Evolutionary conservation across 169 alveolate genomes (phyloP).

Genomic region (Plasmodium chabaudi): DNA sequence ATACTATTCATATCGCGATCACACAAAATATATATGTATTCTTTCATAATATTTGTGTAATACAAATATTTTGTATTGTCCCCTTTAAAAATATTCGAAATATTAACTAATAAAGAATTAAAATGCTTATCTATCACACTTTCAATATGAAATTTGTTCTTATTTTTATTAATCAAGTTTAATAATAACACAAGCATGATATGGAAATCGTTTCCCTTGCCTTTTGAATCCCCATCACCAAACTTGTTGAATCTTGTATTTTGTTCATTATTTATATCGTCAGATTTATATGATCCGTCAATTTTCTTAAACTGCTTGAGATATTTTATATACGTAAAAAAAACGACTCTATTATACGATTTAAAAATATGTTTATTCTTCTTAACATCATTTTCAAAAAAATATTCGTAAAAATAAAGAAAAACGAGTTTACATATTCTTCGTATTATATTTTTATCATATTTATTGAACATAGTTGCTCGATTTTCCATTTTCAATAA

Average conservation of each 20-base stretch:
- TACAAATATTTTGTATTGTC: constrained; percentile 7
- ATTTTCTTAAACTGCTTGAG: constrained; percentile 27
- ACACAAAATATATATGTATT: constrained; percentile 28
- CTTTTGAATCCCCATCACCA: constrained; percentile 3
- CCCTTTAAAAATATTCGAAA: constrained; percentile 5
- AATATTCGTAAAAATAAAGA: constrained; percentile 67
- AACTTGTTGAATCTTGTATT: not conserved
- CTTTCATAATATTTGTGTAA: constrained; percentile 38
- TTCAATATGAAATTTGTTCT: constrained; percentile 32
- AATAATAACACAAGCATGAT: constrained; percentile 26
- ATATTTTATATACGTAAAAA: constrained; percentile 9
- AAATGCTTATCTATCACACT: constrained; percentile 6
- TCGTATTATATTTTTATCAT: constrained; percentile 25
- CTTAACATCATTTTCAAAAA: constrained; percentile 41
- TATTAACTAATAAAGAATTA: not conserved
- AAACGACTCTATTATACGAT: constrained; percentile 24
- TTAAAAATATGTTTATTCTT: constrained; percentile 19
- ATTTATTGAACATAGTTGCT: constrained; percentile 10
- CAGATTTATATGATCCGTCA: not conserved
- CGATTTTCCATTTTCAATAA: constrained; percentile 15
- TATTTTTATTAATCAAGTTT: constrained; percentile 28
- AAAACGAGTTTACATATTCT: constrained; percentile 34
- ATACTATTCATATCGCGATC: constrained; percentile 12
- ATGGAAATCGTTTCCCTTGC: not conserved
- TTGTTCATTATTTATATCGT: not conserved